phyloP scores from a whole-genome alignment of 345 rosid genomes.

The Aquilaria yunnanensis region DNA sequence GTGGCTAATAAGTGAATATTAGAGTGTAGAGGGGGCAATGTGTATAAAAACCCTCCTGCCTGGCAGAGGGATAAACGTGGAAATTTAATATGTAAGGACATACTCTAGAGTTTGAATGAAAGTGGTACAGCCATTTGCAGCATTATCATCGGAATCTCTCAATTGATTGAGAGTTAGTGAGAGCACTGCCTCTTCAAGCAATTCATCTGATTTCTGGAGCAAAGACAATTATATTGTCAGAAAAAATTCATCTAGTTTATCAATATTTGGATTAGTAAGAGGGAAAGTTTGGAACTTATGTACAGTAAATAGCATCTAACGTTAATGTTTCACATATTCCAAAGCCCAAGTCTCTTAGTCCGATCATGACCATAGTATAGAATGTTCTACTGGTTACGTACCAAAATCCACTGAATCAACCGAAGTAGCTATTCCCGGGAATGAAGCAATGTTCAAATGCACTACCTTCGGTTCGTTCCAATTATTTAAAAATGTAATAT shows the following conservation, averaged over 20 bases:
- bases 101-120: conserved; percentile 86
- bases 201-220: conserved; percentile 87
- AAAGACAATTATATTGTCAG: conserved; percentile 20
- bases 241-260: conserved; percentile 1
- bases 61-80: not conserved
- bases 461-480: too few species aligned
- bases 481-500: not conserved
- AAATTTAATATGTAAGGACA: conserved; percentile 19
- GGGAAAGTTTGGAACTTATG: too few species aligned
- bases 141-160: conserved; percentile 28
- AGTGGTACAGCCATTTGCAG: conserved; percentile 45
- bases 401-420: too few species aligned
- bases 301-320: too few species aligned
- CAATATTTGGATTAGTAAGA: not conserved
- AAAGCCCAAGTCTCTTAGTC: too few species aligned
- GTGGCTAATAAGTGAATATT: too few species aligned
- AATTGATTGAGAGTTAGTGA: conserved; percentile 72
- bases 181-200: conserved; percentile 86
- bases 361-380: too few species aligned
- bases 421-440: not conserved
- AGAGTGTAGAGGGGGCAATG: too few species aligned
- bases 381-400: too few species aligned
- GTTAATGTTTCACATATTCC: too few species aligned
- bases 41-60: too few species aligned
- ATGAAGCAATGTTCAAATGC: too few species aligned